Evolutionary conservation across 257 asterid species (phyloP).

Genomic region (Buddleja alternifolia): DNA sequence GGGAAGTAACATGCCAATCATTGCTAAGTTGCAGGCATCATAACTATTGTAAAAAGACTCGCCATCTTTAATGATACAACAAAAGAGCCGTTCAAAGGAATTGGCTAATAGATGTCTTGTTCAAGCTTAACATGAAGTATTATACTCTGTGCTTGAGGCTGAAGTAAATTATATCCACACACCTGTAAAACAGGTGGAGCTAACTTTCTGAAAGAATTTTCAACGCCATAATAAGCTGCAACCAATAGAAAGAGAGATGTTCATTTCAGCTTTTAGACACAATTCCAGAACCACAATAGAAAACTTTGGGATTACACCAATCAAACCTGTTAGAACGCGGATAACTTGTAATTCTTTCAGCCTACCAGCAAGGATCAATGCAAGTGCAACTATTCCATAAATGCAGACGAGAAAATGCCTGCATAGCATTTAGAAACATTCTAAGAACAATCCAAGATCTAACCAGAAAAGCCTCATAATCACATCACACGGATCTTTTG

Average conservation of each 20-base stretch:
- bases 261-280: constrained; percentile 27
- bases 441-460: not conserved
- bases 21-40: not conserved
- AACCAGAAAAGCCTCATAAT: not conserved
- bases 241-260: constrained; percentile 23
- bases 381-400: constrained; percentile 78
- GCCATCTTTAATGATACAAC: not conserved
- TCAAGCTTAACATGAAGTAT: constrained; percentile 25
- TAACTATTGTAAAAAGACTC: not conserved
- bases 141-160: constrained; percentile 13
- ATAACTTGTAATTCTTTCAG: constrained; percentile 73
- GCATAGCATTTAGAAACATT: constrained; percentile 38
- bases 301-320: constrained; percentile 27
- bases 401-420: constrained; percentile 93
- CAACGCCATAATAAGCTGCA: constrained; percentile 92
- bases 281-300: constrained; percentile 28
- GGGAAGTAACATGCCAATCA: constrained; percentile 4
- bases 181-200: constrained; percentile 89
- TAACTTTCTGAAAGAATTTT: constrained; percentile 69
- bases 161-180: constrained; percentile 28
- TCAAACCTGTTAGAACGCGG: constrained; percentile 78
- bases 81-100: constrained; percentile 9
- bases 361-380: constrained; percentile 81
- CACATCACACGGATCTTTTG: not conserved
- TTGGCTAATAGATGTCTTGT: constrained; percentile 1